Conservation (phyloP, 2,329 filamentous ascomycete species). For the Paraphoma chrysanthemicola region DNA sequence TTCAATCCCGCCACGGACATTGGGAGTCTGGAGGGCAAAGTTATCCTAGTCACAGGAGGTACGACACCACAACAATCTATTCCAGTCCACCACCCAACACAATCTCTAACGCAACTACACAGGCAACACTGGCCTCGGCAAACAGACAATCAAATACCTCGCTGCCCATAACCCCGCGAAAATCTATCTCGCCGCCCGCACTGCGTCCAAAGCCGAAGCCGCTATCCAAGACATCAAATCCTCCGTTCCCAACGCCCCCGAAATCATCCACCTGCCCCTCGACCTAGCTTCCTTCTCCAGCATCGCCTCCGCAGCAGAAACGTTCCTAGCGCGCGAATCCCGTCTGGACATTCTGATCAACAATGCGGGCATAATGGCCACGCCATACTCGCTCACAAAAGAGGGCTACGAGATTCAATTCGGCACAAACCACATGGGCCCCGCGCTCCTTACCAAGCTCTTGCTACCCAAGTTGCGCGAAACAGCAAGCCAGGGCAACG, state of each 20-base stretch:
- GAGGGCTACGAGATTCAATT: slow-evolving; percentile 61
- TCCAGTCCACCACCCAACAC: neutral
- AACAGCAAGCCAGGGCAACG: slow-evolving; percentile 49
- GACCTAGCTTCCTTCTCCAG: slow-evolving; percentile 54
- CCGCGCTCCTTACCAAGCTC: slow-evolving; percentile 56
- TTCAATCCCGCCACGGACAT: slow-evolving; percentile 37
- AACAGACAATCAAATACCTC: slow-evolving; percentile 53
- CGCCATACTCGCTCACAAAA: slow-evolving; percentile 47
- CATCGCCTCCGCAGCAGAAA: slow-evolving; percentile 44
- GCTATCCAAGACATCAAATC: slow-evolving; percentile 51
- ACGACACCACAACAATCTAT: slow-evolving; percentile 5
- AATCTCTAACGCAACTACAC: slow-evolving; percentile 4
- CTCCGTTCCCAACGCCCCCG: slow-evolving; percentile 40
- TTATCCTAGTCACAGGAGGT: slow-evolving; percentile 48
- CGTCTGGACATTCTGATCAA: slow-evolving; percentile 56
- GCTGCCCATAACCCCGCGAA: slow-evolving; percentile 52
- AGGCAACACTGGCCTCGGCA: slow-evolving; percentile 58
- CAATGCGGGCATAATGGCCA: slow-evolving; percentile 56
- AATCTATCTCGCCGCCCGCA: slow-evolving; percentile 58
- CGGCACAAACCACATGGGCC: slow-evolving; percentile 61
- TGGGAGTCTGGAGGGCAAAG: slow-evolving; percentile 37
- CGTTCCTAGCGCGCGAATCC: slow-evolving; percentile 43
- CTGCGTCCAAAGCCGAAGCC: slow-evolving; percentile 49
- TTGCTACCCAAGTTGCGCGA: slow-evolving; percentile 52
- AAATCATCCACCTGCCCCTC: slow-evolving; percentile 48